These are phyloP conservation scores for Corniculantispora saksenae DNA, from an alignment of 2,329 filamentous ascomycete genomes.

Conservation along the genomic window DNA sequence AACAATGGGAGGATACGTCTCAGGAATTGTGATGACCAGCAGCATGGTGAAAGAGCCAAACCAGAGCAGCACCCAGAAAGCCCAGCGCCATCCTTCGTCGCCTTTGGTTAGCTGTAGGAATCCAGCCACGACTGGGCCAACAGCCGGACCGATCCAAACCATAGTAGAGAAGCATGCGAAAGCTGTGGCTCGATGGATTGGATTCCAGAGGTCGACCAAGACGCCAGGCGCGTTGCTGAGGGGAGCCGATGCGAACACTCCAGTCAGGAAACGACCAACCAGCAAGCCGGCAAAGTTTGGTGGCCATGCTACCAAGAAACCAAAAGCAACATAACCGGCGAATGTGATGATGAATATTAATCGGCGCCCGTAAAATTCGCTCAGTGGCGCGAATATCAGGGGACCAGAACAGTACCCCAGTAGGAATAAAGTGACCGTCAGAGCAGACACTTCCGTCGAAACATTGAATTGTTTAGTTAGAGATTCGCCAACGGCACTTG, in stretches of 20 bases:
- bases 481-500: conserved; percentile 27
- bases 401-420: conserved; percentile 60
- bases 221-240: conserved; percentile 53
- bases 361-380: conserved; percentile 57
- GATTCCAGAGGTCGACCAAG: conserved; percentile 55
- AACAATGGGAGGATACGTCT: conserved; percentile 54
- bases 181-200: conserved; percentile 52
- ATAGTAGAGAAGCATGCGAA: conserved; percentile 56
- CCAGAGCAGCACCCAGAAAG: conserved; percentile 49
- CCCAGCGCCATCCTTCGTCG: conserved; percentile 56
- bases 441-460: conserved; percentile 46
- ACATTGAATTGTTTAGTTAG: conserved; percentile 49
- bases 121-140: conserved; percentile 56
- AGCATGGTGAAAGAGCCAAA: conserved; percentile 40
- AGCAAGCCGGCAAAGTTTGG: conserved; percentile 54
- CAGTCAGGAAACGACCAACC: conserved; percentile 56
- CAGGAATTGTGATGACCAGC: conserved; percentile 59
- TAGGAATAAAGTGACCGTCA: conserved; percentile 56
- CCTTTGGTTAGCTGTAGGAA: conserved; percentile 57
- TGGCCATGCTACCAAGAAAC: conserved; percentile 55
- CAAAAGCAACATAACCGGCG: conserved; percentile 49
- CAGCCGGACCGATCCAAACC: conserved; percentile 54
- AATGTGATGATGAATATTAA: conserved; percentile 55
- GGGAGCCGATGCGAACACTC: conserved; percentile 55
- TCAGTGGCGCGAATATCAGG: conserved; percentile 57